Evolutionary conservation across 345 rosid genomes (phyloP), one percentile per base, ranked within the genome.

Genomic region (Camelina neglecta): DNA sequence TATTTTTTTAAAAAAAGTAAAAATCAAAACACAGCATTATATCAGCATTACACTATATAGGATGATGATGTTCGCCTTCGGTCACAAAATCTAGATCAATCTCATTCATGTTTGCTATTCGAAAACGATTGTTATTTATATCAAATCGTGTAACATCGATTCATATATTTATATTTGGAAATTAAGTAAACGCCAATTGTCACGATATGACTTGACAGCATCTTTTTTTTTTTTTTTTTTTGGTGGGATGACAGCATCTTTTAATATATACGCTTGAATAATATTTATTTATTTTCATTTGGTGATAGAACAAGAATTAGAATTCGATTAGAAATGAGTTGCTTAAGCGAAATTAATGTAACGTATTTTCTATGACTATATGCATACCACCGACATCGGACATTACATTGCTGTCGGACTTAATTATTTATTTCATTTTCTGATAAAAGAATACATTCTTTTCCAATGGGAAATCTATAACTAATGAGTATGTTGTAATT

Each of bases 371-470:
- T 58, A 13, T 66, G 78, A 58, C 67, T 21, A 67, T 67, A 59
- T 67, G 60, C 69, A 75, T 41, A 2, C 69, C 74, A 75, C 79
- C 79, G 69, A 75, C 74, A 75, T 68, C 20, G 48, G 73, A 69
- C 63, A 39, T 60, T 48, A 66, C 57, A 74, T 24, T 56, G 78
- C 51, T 47, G 59, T 74, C 41, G 21, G 59, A 58, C 65, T 39
- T 66, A 11, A 60, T 60, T 9, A 60, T 60, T 8, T 75, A 20
- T 39, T 29, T 67, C 31, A 29, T 20, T 67, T 50, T 38, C 20
- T 67, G 47, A 38, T 36, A 55, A 31, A 36, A 2, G 0, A 59
- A 75, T 47, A 48, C 4, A 66, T 10, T 10, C 24, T 71, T 71
- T 18, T 59, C 45, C 7, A 75, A 31, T 35, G 26, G 23, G 15